A percentile compares a stretch with the other conserved stretches of the same genome.
Evolutionary conservation across 2,329 filamentous ascomycete genomes (phyloP).

Genomic region (Sarocladium strictum): DNA sequence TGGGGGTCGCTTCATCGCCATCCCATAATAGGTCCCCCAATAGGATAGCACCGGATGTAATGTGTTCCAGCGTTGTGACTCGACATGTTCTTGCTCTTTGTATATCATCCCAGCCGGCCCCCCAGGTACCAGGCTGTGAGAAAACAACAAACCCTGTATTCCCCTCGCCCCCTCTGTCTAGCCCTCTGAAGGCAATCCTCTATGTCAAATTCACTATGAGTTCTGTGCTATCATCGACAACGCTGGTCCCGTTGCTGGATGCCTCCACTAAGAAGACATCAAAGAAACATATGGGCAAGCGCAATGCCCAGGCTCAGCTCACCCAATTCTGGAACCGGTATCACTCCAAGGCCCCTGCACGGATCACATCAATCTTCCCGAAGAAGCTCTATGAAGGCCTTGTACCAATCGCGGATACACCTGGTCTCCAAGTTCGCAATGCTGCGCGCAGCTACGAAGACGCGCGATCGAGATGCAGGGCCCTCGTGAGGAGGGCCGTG

Average conservation of each 20-base stretch:
- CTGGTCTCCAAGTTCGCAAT: slow-evolving; percentile 25
- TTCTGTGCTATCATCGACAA: not conserved
- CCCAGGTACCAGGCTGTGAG: not conserved
- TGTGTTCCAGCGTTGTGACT: not conserved
- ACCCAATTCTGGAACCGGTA: slow-evolving; percentile 37
- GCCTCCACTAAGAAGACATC: slow-evolving; percentile 1
- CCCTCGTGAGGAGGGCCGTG: slow-evolving; percentile 32
- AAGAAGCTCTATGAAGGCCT: slow-evolving; percentile 31
- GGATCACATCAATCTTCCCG: slow-evolving; percentile 39
- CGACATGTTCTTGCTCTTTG: not conserved
- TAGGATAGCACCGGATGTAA: not conserved
- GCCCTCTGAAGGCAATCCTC: not conserved
- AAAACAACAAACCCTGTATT: not conserved
- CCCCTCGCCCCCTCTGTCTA: not conserved
- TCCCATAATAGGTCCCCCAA: not conserved
- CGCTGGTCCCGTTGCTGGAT: not conserved
- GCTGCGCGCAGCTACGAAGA: slow-evolving; percentile 36
- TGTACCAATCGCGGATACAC: slow-evolving; percentile 16
- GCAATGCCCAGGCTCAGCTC: slow-evolving; percentile 31
- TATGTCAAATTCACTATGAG: not conserved
- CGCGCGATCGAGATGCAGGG: slow-evolving; percentile 33
- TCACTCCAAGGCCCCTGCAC: slow-evolving; percentile 33
- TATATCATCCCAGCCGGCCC: not conserved
- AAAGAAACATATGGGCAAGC: slow-evolving; percentile 3
- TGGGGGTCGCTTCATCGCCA: not conserved